Base-by-base conservation (phyloP, 345 rosid species). In the Lumnitzera racemosa region DNA sequence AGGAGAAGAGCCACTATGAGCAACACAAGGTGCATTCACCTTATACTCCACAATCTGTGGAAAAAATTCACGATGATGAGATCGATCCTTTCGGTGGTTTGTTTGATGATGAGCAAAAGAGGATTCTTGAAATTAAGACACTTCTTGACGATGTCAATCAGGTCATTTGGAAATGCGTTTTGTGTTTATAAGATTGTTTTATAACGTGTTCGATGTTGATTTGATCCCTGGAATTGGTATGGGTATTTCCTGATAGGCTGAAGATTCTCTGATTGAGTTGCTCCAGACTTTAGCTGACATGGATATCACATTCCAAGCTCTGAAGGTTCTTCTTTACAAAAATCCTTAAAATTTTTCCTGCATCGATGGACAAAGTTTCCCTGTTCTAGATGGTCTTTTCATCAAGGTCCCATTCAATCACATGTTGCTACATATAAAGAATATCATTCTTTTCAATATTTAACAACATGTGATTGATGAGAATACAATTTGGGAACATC, bases 301-400 rank as follows among this genome's bases (percentile, higher is more conserved):
- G 97, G 97, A 95, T 69, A 85, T 95, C 25, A 95, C 97, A 57
- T 95, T 88, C 66, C 80, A 85, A 72, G 95, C 97, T 61, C 95
- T 95, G 53, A 70, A 90, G 96, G 96, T 90, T 58, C 47, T 23
- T 23, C 14, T 25, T 53, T 52, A 36, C 7, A 9, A 9, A 36
- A 36, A 9, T 36, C 7, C 43, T 36, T 36, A 36, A 4, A 36
- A 36, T 4, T 36, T 29, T 36, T 6, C 11, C 43, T 36, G 43
- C 43, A 36, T 4, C 10, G 0, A 36, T 36, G 9, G 43, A 36
- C 43, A 36, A 4, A 36, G 7, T 7, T 36, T 36, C 11, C 43
- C 43, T 36, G 10, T 36, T 36, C 43, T 36, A 9, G 7, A 36
- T 36, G 43, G 43, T 36, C 9, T 36, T 36, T 9, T 7, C 43